Conservation (phyloP, 495 filamentous ascomycete species). For the Aspergillus homomorphus region DNA sequence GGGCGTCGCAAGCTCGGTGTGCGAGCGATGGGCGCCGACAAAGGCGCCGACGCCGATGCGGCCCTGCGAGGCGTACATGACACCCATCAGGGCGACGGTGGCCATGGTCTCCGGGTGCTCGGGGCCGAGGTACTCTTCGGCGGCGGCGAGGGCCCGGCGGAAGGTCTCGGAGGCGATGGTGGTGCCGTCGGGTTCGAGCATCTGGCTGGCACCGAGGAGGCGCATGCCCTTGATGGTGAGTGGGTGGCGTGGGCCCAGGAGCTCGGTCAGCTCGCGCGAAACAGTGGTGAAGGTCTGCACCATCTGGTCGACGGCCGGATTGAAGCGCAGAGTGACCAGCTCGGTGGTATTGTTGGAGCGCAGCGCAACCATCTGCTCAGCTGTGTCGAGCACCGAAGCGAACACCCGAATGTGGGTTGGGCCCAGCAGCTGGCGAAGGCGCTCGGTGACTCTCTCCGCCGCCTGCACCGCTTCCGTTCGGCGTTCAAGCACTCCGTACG, state of each 20-base stretch:
- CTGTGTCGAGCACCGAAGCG: conserved; percentile 20
- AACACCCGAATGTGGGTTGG: conserved; percentile 32
- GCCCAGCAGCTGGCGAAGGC: conserved; percentile 26
- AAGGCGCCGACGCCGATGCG: background rate
- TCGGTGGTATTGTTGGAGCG: conserved; percentile 13
- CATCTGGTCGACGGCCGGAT: conserved; percentile 19
- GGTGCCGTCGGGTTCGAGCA: conserved; percentile 16
- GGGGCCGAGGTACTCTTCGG: conserved; percentile 31
- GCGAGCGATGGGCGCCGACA: conserved; percentile 11
- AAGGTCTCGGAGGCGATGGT: conserved; percentile 31
- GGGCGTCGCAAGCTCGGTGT: conserved; percentile 24
- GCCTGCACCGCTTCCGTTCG: conserved; percentile 27
- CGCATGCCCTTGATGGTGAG: conserved; percentile 29
- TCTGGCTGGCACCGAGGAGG: conserved; percentile 24
- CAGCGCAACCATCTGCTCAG: conserved; percentile 28
- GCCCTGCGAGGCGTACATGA: conserved; percentile 31
- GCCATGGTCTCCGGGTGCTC: conserved; percentile 31
- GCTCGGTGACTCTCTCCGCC: conserved; percentile 26
- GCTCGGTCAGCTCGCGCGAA: conserved; percentile 22
- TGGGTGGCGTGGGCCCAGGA: conserved; percentile 25
- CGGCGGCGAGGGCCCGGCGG: conserved; percentile 33
- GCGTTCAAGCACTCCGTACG: conserved; percentile 25
- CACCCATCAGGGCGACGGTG: conserved; percentile 31
- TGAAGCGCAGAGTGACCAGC: conserved; percentile 15
- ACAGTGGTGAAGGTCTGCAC: conserved; percentile 14